Evolutionary conservation across 2,329 filamentous ascomycete genomes (phyloP), one percentile per base, ranked within the genome.

Genomic region (Blastomyces parvus): DNA sequence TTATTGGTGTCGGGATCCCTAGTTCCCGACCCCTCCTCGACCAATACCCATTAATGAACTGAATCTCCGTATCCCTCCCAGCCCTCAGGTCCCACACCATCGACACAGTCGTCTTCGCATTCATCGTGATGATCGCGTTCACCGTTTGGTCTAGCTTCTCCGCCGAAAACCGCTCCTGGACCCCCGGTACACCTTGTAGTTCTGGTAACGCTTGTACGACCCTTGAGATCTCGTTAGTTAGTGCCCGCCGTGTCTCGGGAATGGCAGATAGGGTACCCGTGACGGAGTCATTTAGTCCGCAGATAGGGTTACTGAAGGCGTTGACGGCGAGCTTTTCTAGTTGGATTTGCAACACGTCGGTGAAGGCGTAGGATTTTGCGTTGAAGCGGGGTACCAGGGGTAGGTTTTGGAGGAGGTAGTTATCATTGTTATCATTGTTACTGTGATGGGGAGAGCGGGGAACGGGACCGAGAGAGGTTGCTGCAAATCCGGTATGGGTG

Each of bases 1-100:
- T 36, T 17, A 55, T 55, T 8, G 52, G 52, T 22, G 52, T 55
- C 27, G 52, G 79, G n/a, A 96, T 79, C 1, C 90, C 89, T 64
- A 92, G 0, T 89, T 1, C 90, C 89, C 64, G 92, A 0, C 89
- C 94, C 50, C 88, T 83, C 60, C 79, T 82, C 38, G 95, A 81
- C 64, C 99, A 88, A 77, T 93, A 99, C 0, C 92, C 93, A 73
- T 95, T 97, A 70, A 88, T 97, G 70, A 88, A 96, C 55, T 92
- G 85, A 52, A 97, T 84, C 70, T 96, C 91, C 0, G 90, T 91
- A 63, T 81, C 77, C 65, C 78, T 77, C 1, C 89, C 88, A 0
- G 76, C 73, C 13, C 84, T 77, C 13, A 92, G 78, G 69, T 88
- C 85, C 61, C 83, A 81, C 5, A 89, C 78, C 85, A 96, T 91